These are phyloP conservation scores for Chenopodium formosanum DNA, from an alignment of 148 eudicot species.

Conservation along the genomic window DNA sequence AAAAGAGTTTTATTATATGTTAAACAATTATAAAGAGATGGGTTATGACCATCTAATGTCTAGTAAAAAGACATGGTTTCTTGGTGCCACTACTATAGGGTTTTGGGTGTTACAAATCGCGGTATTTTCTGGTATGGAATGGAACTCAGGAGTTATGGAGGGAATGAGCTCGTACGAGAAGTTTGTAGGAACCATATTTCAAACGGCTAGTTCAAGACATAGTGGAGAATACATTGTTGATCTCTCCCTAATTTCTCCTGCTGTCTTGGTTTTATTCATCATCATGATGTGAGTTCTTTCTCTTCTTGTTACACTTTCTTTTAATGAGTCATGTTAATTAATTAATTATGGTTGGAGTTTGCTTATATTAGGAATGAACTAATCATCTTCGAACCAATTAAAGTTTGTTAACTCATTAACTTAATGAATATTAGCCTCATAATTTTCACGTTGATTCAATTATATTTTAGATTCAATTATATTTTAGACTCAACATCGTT, in stretches of 20 bases:
- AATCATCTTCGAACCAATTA: no score
- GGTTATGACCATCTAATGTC: constrained; percentile 41
- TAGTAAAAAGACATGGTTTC: constrained; percentile 20
- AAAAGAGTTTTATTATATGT: constrained; percentile 34
- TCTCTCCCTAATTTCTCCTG: constrained; percentile 44
- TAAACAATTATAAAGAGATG: constrained; percentile 26
- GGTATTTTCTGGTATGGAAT: constrained; percentile 41
- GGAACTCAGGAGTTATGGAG: constrained; percentile 43
- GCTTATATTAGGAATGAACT: no score
- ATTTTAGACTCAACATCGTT: no score
- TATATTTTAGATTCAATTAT: no score
- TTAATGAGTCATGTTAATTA: no score
- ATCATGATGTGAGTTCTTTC: constrained; percentile 57
- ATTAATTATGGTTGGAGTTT: no score
- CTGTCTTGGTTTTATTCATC: constrained; percentile 50
- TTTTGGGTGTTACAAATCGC: constrained; percentile 35
- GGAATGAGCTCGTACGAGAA: constrained; percentile 48
- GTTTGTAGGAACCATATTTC: constrained; percentile 45
- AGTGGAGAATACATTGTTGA: constrained; percentile 58
- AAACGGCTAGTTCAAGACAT: constrained; percentile 45
- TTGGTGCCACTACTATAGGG: constrained; percentile 37
- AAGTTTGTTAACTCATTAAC: no score
- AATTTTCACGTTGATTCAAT: no score
- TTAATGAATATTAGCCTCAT: no score
- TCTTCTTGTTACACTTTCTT: constrained; percentile 3